A percentile compares a stretch with the other conserved stretches of the same genome.
Conservation (phyloP, 441 rosid genomes). For the Corymbia calophylla region DNA sequence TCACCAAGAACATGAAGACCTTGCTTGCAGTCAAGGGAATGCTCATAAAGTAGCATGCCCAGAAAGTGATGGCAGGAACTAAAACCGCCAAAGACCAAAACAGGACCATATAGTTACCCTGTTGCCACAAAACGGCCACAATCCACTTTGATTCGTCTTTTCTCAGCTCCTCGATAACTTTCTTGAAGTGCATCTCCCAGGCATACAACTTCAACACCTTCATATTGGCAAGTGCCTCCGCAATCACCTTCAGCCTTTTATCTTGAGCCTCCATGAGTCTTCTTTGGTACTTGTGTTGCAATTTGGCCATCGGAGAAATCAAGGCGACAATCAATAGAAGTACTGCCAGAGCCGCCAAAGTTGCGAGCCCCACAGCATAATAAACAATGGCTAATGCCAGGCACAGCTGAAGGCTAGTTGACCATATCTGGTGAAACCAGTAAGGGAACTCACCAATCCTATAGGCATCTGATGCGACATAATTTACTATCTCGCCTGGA, state of each 20-base stretch:
- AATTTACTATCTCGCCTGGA: conserved; percentile 48
- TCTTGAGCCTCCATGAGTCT: conserved; percentile 34
- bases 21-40: conserved; percentile 30
- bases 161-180: conserved; percentile 24
- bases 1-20: conserved; percentile 42
- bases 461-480: conserved; percentile 45
- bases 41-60: conserved; percentile 35
- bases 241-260: conserved; percentile 23
- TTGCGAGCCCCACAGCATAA: conserved; percentile 39
- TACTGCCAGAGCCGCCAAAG: conserved; percentile 32
- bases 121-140: conserved; percentile 6
- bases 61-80: conserved; percentile 31
- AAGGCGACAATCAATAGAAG: conserved; percentile 27
- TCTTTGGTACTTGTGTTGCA: conserved; percentile 26
- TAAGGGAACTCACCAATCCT: conserved; percentile 35
- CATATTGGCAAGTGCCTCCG: conserved; percentile 44
- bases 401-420: conserved; percentile 34
- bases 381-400: conserved; percentile 45
- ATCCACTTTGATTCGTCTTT: conserved; percentile 30
- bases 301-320: conserved; percentile 35
- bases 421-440: conserved; percentile 57
- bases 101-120: conserved; percentile 16
- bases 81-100: conserved; percentile 39
- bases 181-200: conserved; percentile 52
- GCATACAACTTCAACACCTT: conserved; percentile 56